phyloP scores from a whole-genome alignment of 306 rosid genomes.

The Begonia loranthoides region DNA sequence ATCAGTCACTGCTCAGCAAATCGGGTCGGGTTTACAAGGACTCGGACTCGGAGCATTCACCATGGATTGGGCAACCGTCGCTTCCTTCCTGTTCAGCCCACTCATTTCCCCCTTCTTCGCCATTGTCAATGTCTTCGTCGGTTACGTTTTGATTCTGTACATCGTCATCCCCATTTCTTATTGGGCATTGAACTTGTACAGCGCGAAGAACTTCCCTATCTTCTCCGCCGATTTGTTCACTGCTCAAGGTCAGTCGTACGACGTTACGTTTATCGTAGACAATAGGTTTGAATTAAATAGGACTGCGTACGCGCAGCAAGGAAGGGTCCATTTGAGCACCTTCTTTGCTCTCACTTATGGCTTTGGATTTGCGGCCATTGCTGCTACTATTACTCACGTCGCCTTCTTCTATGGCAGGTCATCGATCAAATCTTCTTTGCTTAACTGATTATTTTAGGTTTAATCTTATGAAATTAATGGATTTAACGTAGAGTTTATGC shows the following conservation, averaged over 20 bases:
- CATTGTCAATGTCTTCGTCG: slow-evolving; percentile 18
- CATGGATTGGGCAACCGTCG: slow-evolving; percentile 21
- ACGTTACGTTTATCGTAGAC: slow-evolving; percentile 44
- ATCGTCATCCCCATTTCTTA: slow-evolving; percentile 16
- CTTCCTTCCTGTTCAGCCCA: slow-evolving; percentile 22
- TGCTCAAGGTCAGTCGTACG: slow-evolving; percentile 27
- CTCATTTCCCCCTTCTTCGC: slow-evolving; percentile 27
- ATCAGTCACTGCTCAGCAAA: slow-evolving; percentile 19
- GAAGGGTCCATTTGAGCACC: slow-evolving; percentile 43
- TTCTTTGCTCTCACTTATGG: slow-evolving; percentile 62
- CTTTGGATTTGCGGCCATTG: slow-evolving; percentile 67
- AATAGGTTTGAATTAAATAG: slow-evolving; percentile 32
- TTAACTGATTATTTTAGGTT: neutral
- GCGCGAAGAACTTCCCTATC: slow-evolving; percentile 22
- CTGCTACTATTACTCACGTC: slow-evolving; percentile 60
- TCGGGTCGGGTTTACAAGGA: slow-evolving; percentile 21
- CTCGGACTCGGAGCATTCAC: slow-evolving; percentile 24
- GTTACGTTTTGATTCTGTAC: slow-evolving; percentile 15
- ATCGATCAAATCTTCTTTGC: neutral
- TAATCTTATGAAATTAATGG: neutral
- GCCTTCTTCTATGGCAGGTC: slow-evolving; percentile 67
- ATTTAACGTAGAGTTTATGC: too few species aligned
- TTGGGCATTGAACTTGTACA: slow-evolving; percentile 19
- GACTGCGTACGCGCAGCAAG: slow-evolving; percentile 22
- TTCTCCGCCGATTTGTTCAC: slow-evolving; percentile 20